Evolutionary conservation across 2,329 filamentous ascomycete genomes (phyloP).

Genomic region (Fusarium albosuccineum): DNA sequence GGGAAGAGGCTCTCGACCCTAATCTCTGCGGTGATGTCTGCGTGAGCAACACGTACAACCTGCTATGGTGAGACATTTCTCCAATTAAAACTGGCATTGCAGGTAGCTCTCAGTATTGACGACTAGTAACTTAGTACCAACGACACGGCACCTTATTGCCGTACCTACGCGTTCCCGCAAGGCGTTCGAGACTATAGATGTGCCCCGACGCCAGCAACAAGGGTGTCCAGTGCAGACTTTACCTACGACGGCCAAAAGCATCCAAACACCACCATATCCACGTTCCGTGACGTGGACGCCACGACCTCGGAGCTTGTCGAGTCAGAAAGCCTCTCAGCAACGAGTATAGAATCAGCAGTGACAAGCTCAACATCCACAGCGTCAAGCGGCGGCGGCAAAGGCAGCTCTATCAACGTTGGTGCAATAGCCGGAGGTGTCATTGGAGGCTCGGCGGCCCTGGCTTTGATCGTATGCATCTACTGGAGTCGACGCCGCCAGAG

Average conservation of each 20-base stretch:
- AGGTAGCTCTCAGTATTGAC: too few relatives aligned
- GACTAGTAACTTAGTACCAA: conserved; percentile 4
- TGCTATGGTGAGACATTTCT: conserved; percentile 9
- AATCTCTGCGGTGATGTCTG: conserved; percentile 20
- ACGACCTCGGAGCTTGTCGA: not conserved
- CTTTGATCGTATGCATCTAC: too few relatives aligned
- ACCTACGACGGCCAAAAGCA: conserved; percentile 17
- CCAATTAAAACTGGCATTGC: not conserved
- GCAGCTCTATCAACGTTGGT: too few relatives aligned
- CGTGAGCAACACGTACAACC: conserved; percentile 24
- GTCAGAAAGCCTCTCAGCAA: too few relatives aligned
- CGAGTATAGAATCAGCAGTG: too few relatives aligned
- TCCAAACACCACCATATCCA: conserved; percentile 3
- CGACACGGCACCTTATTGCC: conserved; percentile 16
- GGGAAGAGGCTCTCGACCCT: conserved; percentile 6
- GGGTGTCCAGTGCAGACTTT: conserved; percentile 17
- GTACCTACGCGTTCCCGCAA: conserved; percentile 21
- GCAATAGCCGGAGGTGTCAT: too few relatives aligned
- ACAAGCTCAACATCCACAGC: too few relatives aligned
- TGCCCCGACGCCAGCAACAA: conserved; percentile 3
- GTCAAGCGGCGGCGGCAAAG: too few relatives aligned
- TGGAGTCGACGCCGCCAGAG: too few relatives aligned
- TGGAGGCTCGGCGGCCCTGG: too few relatives aligned
- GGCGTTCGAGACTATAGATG: conserved; percentile 19
- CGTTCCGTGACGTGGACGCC: not conserved